Percentiles rank a stretch among this genome's conserved stretches.
Evolutionary conservation across 306 rosid species (phyloP).

Genomic region (Castanea mollissima): DNA sequence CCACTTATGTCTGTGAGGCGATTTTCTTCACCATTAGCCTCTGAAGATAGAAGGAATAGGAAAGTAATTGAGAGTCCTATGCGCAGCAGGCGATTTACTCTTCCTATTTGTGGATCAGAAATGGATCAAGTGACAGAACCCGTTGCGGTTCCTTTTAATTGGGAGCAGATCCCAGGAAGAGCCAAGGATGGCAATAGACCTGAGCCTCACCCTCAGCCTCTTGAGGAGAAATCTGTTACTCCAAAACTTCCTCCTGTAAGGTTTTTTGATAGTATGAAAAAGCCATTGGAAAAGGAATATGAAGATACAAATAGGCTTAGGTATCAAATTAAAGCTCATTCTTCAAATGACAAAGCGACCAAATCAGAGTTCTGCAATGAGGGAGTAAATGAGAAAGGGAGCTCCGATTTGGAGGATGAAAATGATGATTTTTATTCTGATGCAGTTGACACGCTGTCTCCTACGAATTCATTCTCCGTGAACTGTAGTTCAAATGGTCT

Average conservation of each 20-base stretch:
- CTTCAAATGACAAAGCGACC: constrained; percentile 21
- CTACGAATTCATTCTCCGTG: constrained; percentile 60
- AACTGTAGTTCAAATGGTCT: constrained; percentile 70
- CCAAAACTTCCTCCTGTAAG: constrained; percentile 70
- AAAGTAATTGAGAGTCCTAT: constrained; percentile 39
- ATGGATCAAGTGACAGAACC: constrained; percentile 67
- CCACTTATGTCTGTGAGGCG: constrained; percentile 91
- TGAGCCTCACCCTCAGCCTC: constrained; percentile 32
- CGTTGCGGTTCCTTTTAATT: constrained; percentile 81
- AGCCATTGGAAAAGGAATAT: constrained; percentile 32
- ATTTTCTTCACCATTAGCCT: constrained; percentile 45
- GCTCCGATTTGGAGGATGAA: constrained; percentile 32
- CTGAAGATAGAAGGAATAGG: constrained; percentile 37
- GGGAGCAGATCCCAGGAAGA: constrained; percentile 90
- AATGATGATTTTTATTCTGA: constrained; percentile 61
- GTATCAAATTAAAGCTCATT: constrained; percentile 27
- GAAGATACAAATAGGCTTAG: constrained; percentile 22
- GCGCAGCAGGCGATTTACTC: constrained; percentile 33
- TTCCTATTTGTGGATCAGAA: constrained; percentile 43
- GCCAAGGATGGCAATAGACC: constrained; percentile 50
- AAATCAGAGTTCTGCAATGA: constrained; percentile 33
- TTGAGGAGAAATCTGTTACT: constrained; percentile 32
- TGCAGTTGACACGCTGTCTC: constrained; percentile 61
- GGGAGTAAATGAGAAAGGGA: constrained; percentile 30
- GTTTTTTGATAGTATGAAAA: constrained; percentile 27